Base-by-base conservation (phyloP, 2,329 filamentous ascomycete species). In the Truncatella angustata region DNA sequence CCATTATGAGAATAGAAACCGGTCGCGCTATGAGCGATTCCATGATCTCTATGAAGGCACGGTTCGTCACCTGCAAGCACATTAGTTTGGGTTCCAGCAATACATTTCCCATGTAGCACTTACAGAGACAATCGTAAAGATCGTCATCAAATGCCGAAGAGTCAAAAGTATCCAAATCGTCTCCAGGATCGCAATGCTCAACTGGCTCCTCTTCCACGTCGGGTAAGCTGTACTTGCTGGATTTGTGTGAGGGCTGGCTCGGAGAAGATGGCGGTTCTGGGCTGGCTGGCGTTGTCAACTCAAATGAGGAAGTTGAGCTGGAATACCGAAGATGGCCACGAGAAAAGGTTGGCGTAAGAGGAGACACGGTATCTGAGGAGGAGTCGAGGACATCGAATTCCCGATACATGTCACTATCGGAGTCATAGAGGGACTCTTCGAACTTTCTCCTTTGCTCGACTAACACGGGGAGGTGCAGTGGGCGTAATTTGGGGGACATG, bases 131-230 rank as follows among this genome's bases (percentile, higher is more conserved):
- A 63, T 85, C 78, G 62, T 85, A 84, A 37, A 85, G 72, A 42
- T 75, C 73, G 23, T 70, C n/a, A n/a, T n/a, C 59, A 18, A 69
- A 70, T 54, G 61, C 63, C 47, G 70, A 71, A 39, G 79, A 73
- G 54, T 80, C 75, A 24, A 78, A 68, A 43, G 75, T 69, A 53
- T 77, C 75, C 54, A 79, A 71, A 46, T 77, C 75, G 49, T 79
- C 78, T 24, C 85, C 81, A 20, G 62, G 61, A 28, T 60, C 58
- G 18, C 88, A 88, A 14, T 43, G 81, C 66, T 92, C 88, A 37
- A 85, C 72, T 2, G 88, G 85, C 63, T 96, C 91, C 68, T 97
- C 92, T 63, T 91, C 82, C 18, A 97, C 88, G 62, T 94, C 89
- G 14, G 90, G 88, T 56, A 97, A 76, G 49, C 79, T 80, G 54